Evolutionary conservation across 257 asterid genomes (phyloP).

Genomic region (Przewalskia tangutica): DNA sequence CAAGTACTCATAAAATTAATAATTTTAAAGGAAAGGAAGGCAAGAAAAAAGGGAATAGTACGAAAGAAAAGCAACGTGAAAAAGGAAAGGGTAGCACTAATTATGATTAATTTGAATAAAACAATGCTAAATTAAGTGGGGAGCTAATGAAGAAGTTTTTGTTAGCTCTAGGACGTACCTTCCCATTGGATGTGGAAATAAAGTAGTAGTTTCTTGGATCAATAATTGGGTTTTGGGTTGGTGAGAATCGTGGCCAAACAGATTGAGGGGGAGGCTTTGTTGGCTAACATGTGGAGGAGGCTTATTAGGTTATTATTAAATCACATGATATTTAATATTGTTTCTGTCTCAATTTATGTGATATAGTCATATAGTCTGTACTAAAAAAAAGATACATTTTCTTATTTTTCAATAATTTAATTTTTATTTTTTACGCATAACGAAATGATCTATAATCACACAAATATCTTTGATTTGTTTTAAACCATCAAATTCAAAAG

Average conservation of each 20-base stretch:
- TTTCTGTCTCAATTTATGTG: too few relatives aligned
- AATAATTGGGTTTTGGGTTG: constrained; percentile 34
- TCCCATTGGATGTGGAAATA: constrained; percentile 9
- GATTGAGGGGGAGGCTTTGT: constrained; percentile 16
- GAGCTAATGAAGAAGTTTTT: background rate
- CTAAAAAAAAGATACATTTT: too few relatives aligned
- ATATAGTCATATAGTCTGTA: too few relatives aligned
- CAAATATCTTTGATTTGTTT: too few relatives aligned
- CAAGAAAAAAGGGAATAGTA: background rate
- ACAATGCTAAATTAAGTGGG: background rate
- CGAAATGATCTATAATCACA: too few relatives aligned
- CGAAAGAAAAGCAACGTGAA: background rate
- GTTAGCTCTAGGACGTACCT: constrained; percentile 15
- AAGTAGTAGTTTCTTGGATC: constrained; percentile 10
- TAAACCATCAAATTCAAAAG: too few relatives aligned
- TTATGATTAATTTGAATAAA: background rate
- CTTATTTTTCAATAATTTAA: too few relatives aligned
- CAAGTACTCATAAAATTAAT: background rate
- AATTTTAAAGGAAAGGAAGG: background rate
- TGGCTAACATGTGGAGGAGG: constrained; percentile 48
- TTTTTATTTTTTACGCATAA: too few relatives aligned
- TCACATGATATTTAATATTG: constrained; percentile 18
- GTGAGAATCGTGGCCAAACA: constrained; percentile 32
- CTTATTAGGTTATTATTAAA: constrained; percentile 3
- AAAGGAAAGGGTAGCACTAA: background rate